Evolutionary conservation across 2,329 filamentous ascomycete species (phyloP).

Genomic region (Cladophialophora chaetospira): DNA sequence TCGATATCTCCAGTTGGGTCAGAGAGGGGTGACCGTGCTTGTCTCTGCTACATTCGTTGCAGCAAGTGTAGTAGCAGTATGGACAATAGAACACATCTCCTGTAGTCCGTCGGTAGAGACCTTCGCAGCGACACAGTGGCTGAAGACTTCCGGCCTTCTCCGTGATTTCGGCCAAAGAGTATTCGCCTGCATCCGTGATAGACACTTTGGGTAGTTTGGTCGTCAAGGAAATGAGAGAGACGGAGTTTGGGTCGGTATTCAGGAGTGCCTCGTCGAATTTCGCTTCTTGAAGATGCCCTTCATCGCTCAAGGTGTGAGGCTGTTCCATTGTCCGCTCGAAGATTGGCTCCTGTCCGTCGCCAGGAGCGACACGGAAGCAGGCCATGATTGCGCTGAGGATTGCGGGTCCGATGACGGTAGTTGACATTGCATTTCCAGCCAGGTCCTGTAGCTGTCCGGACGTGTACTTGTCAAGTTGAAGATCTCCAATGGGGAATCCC

Average conservation of each 20-base stretch:
- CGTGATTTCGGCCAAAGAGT: slow-evolving; percentile 6
- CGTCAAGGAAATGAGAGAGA: background rate
- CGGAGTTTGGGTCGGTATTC: background rate
- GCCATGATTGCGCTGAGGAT: slow-evolving; percentile 61
- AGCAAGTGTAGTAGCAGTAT: slow-evolving; percentile 27
- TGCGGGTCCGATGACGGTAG: slow-evolving; percentile 68
- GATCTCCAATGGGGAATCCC: slow-evolving; percentile 64
- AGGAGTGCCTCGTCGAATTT: background rate
- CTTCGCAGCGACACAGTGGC: slow-evolving; percentile 62
- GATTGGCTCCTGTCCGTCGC: background rate
- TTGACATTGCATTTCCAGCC: slow-evolving; percentile 78
- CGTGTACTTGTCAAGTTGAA: slow-evolving; percentile 66
- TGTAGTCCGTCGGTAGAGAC: slow-evolving; percentile 42
- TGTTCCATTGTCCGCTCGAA: background rate
- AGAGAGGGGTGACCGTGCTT: slow-evolving; percentile 15
- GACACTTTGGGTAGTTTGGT: background rate
- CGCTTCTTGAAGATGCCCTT: background rate
- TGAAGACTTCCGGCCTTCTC: slow-evolving; percentile 25
- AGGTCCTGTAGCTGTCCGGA: slow-evolving; percentile 66
- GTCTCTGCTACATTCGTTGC: slow-evolving; percentile 22
- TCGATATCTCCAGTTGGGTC: background rate
- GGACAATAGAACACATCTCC: slow-evolving; percentile 26
- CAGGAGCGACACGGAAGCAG: slow-evolving; percentile 27
- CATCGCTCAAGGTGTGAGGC: background rate
- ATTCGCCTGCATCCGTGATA: background rate